A percentile compares a stretch with the other conserved stretches of the same genome.
Evolutionary conservation across 2,329 filamentous ascomycete genomes (phyloP).

Genomic region (Lasiodiplodia gonubiensis): DNA sequence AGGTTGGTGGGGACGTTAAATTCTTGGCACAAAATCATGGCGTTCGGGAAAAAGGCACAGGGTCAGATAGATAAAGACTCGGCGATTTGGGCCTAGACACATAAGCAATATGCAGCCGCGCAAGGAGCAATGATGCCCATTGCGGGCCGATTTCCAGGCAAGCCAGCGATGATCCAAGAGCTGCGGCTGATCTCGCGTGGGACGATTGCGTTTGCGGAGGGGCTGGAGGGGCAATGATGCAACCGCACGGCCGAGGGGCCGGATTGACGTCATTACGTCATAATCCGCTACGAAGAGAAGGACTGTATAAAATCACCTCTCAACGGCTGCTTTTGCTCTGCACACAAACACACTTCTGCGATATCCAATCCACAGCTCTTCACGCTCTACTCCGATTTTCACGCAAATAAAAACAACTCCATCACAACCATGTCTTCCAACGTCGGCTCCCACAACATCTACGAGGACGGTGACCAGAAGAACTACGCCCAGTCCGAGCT

Average conservation of each 20-base stretch:
- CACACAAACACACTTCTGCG: conserved; percentile 3
- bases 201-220: conserved; percentile 20
- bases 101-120: conserved; percentile 11
- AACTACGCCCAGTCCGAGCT: conserved; percentile 62
- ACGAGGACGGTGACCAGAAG: conserved; percentile 79
- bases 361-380: background rate
- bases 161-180: conserved; percentile 10
- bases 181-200: conserved; percentile 22
- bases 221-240: conserved; percentile 16
- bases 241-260: conserved; percentile 7
- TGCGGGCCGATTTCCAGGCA: conserved; percentile 11
- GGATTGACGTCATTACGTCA: conserved; percentile 14
- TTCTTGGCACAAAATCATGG: conserved; percentile 19
- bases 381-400: background rate
- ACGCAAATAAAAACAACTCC: background rate
- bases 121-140: conserved; percentile 14
- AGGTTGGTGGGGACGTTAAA: background rate
- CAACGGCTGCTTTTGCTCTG: background rate
- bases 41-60: conserved; percentile 21
- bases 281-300: background rate
- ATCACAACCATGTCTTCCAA: conserved; percentile 60
- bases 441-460: conserved; percentile 69
- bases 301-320: conserved; percentile 7
- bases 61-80: conserved; percentile 2
- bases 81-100: background rate